A percentile compares a stretch with the other conserved stretches of the same genome.
Conservation (phyloP, 495 filamentous ascomycete species). For the Platismatia glauca region DNA sequence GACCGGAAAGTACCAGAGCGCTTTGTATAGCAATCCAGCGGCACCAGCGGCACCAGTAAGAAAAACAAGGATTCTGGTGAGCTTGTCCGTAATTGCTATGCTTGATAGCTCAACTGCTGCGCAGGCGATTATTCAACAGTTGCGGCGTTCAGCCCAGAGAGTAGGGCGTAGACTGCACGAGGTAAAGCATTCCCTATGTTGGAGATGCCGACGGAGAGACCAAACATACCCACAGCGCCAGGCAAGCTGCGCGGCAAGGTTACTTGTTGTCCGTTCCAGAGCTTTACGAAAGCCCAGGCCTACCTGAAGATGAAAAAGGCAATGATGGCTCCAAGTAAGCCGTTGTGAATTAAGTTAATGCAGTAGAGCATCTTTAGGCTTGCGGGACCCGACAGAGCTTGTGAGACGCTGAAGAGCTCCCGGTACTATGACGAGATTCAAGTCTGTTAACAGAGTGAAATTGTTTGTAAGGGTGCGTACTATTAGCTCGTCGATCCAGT, state of each 20-base stretch:
- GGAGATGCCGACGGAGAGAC: conserved; percentile 56
- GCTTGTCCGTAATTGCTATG: conserved; percentile 56
- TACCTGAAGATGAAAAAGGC: conserved; percentile 58
- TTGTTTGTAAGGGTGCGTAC: conserved; percentile 27
- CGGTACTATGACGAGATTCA: conserved; percentile 43
- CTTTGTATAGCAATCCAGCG: conserved; percentile 60
- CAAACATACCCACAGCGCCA: conserved; percentile 67
- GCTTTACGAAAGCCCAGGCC: conserved; percentile 9
- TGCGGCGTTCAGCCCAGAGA: conserved; percentile 60
- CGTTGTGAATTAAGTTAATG: conserved; percentile 51
- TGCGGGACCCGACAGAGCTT: conserved; percentile 56
- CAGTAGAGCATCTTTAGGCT: conserved; percentile 65
- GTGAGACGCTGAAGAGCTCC: conserved; percentile 61
- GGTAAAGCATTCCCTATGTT: conserved; percentile 49
- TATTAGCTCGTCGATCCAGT: conserved; percentile 60
- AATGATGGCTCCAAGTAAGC: conserved; percentile 44
- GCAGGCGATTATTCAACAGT: conserved; percentile 60
- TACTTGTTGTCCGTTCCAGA: background rate
- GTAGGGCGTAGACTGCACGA: conserved; percentile 51
- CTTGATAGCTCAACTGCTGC: conserved; percentile 56
- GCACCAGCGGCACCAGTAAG: conserved; percentile 47
- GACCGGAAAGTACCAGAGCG: conserved; percentile 65
- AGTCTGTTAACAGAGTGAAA: background rate
- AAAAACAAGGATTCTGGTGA: conserved; percentile 53
- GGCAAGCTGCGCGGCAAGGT: conserved; percentile 47